phyloP scores from a whole-genome alignment of 495 filamentous ascomycete genomes.

The Podospora anserina region DNA sequence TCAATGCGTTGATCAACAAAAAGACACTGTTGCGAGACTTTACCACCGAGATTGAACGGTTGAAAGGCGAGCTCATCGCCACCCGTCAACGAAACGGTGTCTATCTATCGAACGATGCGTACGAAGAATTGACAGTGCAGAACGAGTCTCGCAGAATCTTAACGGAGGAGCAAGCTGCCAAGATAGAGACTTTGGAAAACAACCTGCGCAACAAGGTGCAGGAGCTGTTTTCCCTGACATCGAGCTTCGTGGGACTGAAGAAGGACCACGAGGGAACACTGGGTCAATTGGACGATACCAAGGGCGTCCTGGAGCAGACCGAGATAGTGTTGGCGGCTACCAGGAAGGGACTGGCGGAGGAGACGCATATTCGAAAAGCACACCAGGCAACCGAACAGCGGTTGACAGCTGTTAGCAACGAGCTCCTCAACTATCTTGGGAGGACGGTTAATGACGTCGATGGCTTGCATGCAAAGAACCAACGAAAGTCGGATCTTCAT shows the following conservation, averaged over 20 bases:
- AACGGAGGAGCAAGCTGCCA: constrained; percentile 85
- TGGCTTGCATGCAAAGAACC: constrained; percentile 76
- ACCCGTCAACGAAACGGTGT: constrained; percentile 93
- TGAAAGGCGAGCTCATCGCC: constrained; percentile 89
- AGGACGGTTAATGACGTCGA: constrained; percentile 75
- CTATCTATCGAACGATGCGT: constrained; percentile 79
- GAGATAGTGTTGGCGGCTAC: constrained; percentile 76
- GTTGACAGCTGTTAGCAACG: constrained; percentile 65
- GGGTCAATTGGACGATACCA: constrained; percentile 68
- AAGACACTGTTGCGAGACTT: constrained; percentile 87
- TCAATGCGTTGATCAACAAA: constrained; percentile 87
- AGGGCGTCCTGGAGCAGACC: constrained; percentile 77
- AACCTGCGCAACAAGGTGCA: constrained; percentile 88
- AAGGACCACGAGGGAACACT: constrained; percentile 79
- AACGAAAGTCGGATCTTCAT: constrained; percentile 80
- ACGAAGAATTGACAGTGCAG: constrained; percentile 81
- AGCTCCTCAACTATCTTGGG: constrained; percentile 70
- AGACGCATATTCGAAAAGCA: constrained; percentile 73
- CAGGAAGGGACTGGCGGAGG: constrained; percentile 70
- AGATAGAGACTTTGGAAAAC: constrained; percentile 87
- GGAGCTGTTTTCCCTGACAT: constrained; percentile 80
- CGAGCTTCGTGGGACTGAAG: constrained; percentile 78
- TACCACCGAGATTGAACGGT: constrained; percentile 86
- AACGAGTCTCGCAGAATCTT: constrained; percentile 91
- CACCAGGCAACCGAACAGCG: constrained; percentile 81